Conservation (phyloP, 169 alveolate species). For the Cryptosporidium tyzzeri region DNA sequence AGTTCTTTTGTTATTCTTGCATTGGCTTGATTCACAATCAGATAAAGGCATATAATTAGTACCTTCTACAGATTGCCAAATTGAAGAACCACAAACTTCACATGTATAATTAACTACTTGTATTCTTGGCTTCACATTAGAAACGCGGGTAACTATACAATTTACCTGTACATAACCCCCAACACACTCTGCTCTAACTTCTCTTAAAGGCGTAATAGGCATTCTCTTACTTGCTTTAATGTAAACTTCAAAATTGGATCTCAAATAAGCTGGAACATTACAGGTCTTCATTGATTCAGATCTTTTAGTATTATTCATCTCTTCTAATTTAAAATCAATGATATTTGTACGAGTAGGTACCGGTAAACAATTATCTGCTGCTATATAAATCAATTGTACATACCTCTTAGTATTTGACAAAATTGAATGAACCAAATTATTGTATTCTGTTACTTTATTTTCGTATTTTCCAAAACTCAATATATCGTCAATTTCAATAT, state of each 20-base stretch:
- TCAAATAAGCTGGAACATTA: constrained; percentile 84
- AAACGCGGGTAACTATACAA: constrained; percentile 93
- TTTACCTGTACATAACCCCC: constrained; percentile 88
- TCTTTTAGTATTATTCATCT: constrained; percentile 48
- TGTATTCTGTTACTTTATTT: constrained; percentile 45
- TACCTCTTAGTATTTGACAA: constrained; percentile 72
- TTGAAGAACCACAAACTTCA: constrained; percentile 94
- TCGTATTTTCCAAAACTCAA: constrained; percentile 48
- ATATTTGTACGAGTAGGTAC: constrained; percentile 4
- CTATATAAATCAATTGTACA: constrained; percentile 73
- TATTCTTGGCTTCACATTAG: constrained; percentile 93
- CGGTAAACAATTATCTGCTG: constrained; percentile 62
- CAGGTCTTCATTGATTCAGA: constrained; percentile 83
- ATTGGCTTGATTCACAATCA: constrained; percentile 91
- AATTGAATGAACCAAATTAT: constrained; percentile 50
- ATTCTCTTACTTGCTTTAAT: constrained; percentile 83
- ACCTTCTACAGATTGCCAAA: constrained; percentile 86
- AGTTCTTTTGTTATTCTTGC: constrained; percentile 89
- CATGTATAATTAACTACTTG: constrained; percentile 95
- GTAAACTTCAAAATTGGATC: constrained; percentile 81
- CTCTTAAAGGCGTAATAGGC: constrained; percentile 88
- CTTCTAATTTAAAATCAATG: constrained; percentile 40
- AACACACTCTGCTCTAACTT: constrained; percentile 90
- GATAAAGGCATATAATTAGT: constrained; percentile 90
- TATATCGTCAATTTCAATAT: constrained; percentile 57